phyloP scores from a whole-genome alignment of 2,329 filamentous ascomycete genomes.

The Scytalidium lignicola region DNA sequence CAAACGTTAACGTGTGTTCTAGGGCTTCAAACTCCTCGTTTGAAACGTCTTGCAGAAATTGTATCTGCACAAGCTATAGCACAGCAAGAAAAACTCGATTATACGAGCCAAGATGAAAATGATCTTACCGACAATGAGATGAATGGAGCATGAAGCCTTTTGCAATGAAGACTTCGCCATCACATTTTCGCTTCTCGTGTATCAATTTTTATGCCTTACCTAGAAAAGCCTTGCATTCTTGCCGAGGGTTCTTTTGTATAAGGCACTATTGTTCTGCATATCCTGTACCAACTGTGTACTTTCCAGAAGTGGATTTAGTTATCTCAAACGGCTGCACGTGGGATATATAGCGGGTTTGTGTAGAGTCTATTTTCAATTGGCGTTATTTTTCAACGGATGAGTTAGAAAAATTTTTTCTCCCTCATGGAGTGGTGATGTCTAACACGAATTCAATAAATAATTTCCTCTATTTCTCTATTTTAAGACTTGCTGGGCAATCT shows the following conservation, averaged over 20 bases:
- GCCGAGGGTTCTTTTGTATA: not conserved
- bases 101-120: constrained; percentile 39
- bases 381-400: not conserved
- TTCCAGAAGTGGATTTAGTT: not conserved
- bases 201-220: constrained; percentile 20
- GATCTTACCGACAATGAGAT: constrained; percentile 34
- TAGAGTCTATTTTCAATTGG: not conserved
- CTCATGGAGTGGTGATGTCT: not conserved
- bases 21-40: constrained; percentile 93
- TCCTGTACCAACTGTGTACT: not conserved
- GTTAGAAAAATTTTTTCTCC: not conserved
- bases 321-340: not conserved
- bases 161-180: not conserved
- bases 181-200: constrained; percentile 26
- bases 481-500: not conserved
- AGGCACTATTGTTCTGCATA: constrained; percentile 1
- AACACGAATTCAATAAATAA: not conserved
- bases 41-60: constrained; percentile 97
- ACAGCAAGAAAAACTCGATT: constrained; percentile 82
- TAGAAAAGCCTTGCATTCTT: not conserved
- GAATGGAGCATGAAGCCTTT: constrained; percentile 21
- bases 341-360: not conserved
- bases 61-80: constrained; percentile 94
- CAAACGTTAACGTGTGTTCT: constrained; percentile 20
- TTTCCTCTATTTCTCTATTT: not conserved